Conservation (phyloP, 352 stramenopile genomes). For the Pythium oligandrum region DNA sequence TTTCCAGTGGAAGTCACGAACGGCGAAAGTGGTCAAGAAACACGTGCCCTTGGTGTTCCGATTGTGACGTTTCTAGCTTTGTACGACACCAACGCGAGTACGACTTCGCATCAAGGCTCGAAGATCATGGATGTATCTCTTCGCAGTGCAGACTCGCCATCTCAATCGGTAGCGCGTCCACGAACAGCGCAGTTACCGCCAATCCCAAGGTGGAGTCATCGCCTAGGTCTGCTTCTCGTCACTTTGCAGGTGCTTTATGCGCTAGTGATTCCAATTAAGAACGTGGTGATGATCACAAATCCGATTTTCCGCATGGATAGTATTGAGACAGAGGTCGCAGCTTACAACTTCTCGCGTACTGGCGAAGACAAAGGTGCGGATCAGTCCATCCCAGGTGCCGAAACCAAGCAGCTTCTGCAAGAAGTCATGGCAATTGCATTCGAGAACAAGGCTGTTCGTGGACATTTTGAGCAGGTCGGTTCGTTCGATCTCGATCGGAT, state of each 20-base stretch:
- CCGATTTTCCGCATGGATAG: conserved; percentile 24
- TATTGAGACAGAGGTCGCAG: conserved; percentile 8
- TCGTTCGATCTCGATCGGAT: conserved; percentile 26
- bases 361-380: neutral
- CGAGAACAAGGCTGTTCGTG: conserved; percentile 16
- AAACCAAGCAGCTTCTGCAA: conserved; percentile 16
- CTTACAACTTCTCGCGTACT: conserved; percentile 5
- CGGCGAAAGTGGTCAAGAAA: too few relatives aligned
- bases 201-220: conserved; percentile 10
- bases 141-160: too few relatives aligned
- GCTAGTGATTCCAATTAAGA: conserved; percentile 36
- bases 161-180: too few relatives aligned
- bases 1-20: too few relatives aligned
- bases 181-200: too few relatives aligned
- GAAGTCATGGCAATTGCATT: conserved; percentile 18
- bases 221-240: conserved; percentile 15
- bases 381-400: conserved; percentile 8
- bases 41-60: too few relatives aligned
- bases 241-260: conserved; percentile 25
- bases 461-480: conserved; percentile 17
- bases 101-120: too few relatives aligned
- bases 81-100: too few relatives aligned
- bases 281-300: conserved; percentile 30
- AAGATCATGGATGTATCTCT: too few relatives aligned
- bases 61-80: too few relatives aligned